Conservation (phyloP, 1,139 yeast genomes). For the Petasospora rhodanensis region DNA sequence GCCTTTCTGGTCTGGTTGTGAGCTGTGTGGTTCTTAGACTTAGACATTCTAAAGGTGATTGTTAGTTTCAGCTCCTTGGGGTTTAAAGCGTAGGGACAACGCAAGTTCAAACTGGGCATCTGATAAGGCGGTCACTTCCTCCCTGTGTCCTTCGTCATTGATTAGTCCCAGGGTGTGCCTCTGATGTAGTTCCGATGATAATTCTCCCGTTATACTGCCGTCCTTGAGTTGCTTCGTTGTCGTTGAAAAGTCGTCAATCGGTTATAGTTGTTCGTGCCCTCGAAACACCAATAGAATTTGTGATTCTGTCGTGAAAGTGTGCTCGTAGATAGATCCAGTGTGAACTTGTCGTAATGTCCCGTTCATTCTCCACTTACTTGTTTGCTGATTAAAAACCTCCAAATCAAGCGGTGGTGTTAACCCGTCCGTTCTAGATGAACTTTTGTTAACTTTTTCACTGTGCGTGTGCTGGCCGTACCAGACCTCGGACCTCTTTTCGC, state of each 20-base stretch:
- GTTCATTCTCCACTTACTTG: slow-evolving; percentile 11
- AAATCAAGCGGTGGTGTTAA: background rate
- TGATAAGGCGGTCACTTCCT: too few relatives aligned
- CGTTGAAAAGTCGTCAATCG: too few relatives aligned
- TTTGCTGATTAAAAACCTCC: slow-evolving; percentile 8
- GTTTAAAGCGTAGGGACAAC: background rate
- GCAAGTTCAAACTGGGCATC: slow-evolving; percentile 6
- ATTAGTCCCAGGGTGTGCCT: too few relatives aligned
- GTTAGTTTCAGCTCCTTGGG: slow-evolving; percentile 7
- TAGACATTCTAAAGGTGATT: slow-evolving; percentile 62
- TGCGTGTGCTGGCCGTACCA: slow-evolving; percentile 9
- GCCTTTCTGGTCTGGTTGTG: slow-evolving; percentile 99
- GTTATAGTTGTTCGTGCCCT: too few relatives aligned
- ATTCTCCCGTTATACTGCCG: too few relatives aligned
- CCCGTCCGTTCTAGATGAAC: slow-evolving; percentile 7
- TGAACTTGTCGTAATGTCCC: background rate
- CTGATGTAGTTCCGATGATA: too few relatives aligned
- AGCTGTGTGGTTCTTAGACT: slow-evolving; percentile 99
- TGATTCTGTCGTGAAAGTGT: too few relatives aligned
- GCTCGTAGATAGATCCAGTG: too few relatives aligned
- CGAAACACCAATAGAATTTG: too few relatives aligned
- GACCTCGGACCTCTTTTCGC: background rate
- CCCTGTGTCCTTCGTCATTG: too few relatives aligned
- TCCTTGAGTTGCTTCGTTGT: too few relatives aligned
- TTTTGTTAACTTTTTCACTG: slow-evolving; percentile 14